Base-by-base conservation (phyloP, 1,284 basidiomycete genomes). In the Leccinum cinnamomeum region DNA sequence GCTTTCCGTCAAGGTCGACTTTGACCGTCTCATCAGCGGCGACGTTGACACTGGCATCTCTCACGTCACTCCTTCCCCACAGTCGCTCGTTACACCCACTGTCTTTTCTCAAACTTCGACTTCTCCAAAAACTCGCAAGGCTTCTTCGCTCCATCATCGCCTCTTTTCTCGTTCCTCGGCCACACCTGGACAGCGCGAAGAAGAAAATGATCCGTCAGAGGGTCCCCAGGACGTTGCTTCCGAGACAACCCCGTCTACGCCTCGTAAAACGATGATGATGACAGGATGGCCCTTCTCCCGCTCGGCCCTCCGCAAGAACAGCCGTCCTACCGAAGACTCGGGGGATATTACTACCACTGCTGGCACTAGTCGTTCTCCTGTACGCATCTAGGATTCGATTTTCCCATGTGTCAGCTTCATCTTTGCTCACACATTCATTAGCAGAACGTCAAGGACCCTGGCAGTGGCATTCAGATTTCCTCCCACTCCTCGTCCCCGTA, bases 131-230 rank as follows among this genome's bases (percentile, higher is more conserved):
- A 55, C 41, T 23, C 62, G 57, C 7, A 5, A 51, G 2, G 66
- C 72, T 1, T 75, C 70, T 48, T 64, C 72, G 1, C 70, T 74
- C 12, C 75, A 74, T n/a, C 74, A 46, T 20, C 44, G 72, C 59
- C 66, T 74, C 61, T 74, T 74, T 56, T 64, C 71, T 44, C 74
- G 75, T 57, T 68, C 71, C 56, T 60, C 67, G 44, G 59, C 62
- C 53, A 61, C 64, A n/a, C 62, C 65, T 1, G 57, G 33, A 48
- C 60, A 51, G 11, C 46, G 35, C 20, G 60, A 57, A 48, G 67
- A 57, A 46, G 44, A 46, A 46, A 46, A 46, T 46, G 44, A 46
- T 63, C 25, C 61, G 1, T 35, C 53, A 12, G 60, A 68, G 16
- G 46, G 51, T 35, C 3, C 54, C 35, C 44, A 59, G 5, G 69